Evolutionary conservation across 345 rosid species (phyloP).

Genomic region (Salix purpurea): DNA sequence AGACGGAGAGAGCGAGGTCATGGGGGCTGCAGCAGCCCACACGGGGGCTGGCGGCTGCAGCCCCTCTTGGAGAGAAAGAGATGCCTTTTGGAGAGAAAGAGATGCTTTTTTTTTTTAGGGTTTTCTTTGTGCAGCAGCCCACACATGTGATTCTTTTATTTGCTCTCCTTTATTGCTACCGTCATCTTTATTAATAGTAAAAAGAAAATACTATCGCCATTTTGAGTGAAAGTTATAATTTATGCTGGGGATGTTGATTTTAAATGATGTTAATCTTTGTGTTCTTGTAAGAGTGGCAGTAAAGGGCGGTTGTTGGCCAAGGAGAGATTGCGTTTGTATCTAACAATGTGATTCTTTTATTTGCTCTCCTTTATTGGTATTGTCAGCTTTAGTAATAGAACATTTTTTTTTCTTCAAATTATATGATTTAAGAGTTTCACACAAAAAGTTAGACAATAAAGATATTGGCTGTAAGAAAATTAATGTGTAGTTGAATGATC

Average conservation of each 20-base stretch:
- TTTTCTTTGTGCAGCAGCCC: no score
- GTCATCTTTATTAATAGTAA: neutral
- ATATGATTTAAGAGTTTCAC: neutral
- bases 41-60: no score
- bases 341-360: neutral
- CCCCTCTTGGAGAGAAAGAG: no score
- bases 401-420: neutral
- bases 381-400: neutral
- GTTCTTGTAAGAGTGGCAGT: neutral
- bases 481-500: neutral
- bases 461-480: neutral
- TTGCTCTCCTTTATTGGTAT: neutral
- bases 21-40: no score
- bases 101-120: no score
- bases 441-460: neutral
- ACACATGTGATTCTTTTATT: neutral
- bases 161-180: neutral
- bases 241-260: neutral
- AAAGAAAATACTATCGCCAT: neutral
- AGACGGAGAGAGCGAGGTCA: no score
- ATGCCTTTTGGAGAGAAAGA: no score
- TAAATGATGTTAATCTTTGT: neutral
- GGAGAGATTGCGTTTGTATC: neutral
- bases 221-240: neutral
- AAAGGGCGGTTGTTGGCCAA: neutral